Base-by-base conservation (phyloP, 306 rosid species). In the Corylus americana region DNA sequence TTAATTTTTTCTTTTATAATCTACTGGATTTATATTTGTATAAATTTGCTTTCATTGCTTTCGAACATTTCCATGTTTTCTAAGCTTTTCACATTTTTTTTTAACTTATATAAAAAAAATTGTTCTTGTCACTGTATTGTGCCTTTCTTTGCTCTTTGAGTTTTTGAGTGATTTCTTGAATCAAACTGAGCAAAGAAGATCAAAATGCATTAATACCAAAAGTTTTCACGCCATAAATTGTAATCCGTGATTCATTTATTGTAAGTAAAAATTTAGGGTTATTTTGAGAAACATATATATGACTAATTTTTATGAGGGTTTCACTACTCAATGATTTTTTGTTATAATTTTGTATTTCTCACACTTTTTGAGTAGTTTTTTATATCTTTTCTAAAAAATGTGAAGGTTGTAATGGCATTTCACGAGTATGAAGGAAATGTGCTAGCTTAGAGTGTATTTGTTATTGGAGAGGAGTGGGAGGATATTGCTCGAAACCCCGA, bases 331-430 rank as follows among this genome's bases (percentile, higher is more conserved):
- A 67, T 80, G 70, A 50, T 27, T 14, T 69, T 71, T 78, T 73
- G 64, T 76, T 45, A 12, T 64, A n/a, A 70, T 55, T 70, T 64
- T 79, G 58, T 81, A 71, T 81, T 81, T 66, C 64, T 37, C 63
- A 22, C 62, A 61, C 51, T 85, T 88, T 69, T 58, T 86, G 79
- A 79, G 25, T 22, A 22, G 25, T 22, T 22, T 22, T 22, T 22
- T 71, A 78, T 80, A 55, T 59, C 53, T 79, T 39, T 85, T 74
- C 25, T 22, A 22, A 81, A 81, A 81, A 78, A 64, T 85, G 70
- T 80, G 88, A 81, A 95, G 98, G 98, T 93, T 79, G 98, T 90
- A 76, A 86, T 95, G 97, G 98, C 98, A 79, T 95, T 95, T 83
- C 97, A 95, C 85, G 97, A 91, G 74, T 86, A 53, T 84, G 97